These are phyloP conservation scores for Pseudogymnoascus sp. DNA, from an alignment of 2,329 filamentous ascomycete species.

Conservation along the genomic window DNA sequence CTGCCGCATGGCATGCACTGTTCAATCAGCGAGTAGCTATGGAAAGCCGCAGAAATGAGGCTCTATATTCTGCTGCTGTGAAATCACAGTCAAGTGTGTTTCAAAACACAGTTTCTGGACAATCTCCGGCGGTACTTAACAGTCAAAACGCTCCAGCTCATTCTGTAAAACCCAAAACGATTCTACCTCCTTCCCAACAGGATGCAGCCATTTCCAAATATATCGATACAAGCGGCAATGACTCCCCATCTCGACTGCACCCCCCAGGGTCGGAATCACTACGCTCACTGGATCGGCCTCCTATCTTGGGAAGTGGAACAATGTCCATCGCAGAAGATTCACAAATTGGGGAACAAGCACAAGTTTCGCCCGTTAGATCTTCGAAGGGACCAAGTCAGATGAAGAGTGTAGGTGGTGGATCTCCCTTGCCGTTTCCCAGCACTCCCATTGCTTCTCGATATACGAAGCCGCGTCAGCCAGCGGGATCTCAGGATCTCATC, in stretches of 20 bases:
- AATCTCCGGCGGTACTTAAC: not conserved
- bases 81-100: not conserved
- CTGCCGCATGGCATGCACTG: slow-evolving; percentile 12
- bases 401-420: not conserved
- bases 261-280: not conserved
- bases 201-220: not conserved
- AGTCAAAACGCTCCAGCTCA: not conserved
- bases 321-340: not conserved
- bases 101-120: not conserved
- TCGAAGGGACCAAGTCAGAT: not conserved
- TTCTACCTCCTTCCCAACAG: not conserved
- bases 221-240: not conserved
- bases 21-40: not conserved
- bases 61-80: not conserved
- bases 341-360: not conserved
- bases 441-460: not conserved
- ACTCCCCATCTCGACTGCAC: not conserved
- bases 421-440: not conserved
- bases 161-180: not conserved
- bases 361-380: not conserved
- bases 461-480: not conserved
- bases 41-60: not conserved
- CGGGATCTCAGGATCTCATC: not conserved
- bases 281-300: not conserved
- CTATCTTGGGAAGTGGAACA: slow-evolving; percentile 1